phyloP scores from a whole-genome alignment of 139 green algal species.

The Picochlorum sp. region DNA sequence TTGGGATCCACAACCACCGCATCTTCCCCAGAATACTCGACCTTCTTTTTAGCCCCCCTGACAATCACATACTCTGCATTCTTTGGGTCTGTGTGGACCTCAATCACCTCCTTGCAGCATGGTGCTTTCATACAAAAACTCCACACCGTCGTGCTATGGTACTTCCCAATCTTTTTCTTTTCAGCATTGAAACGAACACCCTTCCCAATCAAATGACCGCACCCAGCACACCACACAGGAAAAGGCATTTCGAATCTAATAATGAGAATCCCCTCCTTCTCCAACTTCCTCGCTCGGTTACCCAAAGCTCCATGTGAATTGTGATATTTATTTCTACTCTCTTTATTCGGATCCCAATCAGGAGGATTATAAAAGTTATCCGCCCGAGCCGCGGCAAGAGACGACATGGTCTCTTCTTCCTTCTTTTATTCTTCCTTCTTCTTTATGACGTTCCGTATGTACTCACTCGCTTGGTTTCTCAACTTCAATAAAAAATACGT shows the following conservation, averaged over 20 bases:
- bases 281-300: constrained; percentile 75
- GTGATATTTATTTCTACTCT: constrained; percentile 42
- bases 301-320: constrained; percentile 71
- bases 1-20: background rate
- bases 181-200: constrained; percentile 97
- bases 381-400: constrained; percentile 65
- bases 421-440: background rate
- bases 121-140: constrained; percentile 82
- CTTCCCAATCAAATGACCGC: constrained; percentile 84
- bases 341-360: constrained; percentile 74
- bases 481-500: too few species aligned
- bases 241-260: constrained; percentile 97
- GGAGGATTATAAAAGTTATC: constrained; percentile 93
- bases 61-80: constrained; percentile 78
- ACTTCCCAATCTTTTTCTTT: constrained; percentile 84
- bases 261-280: constrained; percentile 81
- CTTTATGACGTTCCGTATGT: background rate
- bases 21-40: background rate
- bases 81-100: constrained; percentile 89
- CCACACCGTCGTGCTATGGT: constrained; percentile 89
- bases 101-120: constrained; percentile 76
- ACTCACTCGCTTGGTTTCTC: too few species aligned
- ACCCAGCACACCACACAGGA: constrained; percentile 87
- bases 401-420: constrained; percentile 31
- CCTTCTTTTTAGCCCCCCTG: constrained; percentile 33